These are phyloP conservation scores for Musa troglodytarum DNA, from an alignment of 176 grass and related monocot genomes.

Conservation along the genomic window DNA sequence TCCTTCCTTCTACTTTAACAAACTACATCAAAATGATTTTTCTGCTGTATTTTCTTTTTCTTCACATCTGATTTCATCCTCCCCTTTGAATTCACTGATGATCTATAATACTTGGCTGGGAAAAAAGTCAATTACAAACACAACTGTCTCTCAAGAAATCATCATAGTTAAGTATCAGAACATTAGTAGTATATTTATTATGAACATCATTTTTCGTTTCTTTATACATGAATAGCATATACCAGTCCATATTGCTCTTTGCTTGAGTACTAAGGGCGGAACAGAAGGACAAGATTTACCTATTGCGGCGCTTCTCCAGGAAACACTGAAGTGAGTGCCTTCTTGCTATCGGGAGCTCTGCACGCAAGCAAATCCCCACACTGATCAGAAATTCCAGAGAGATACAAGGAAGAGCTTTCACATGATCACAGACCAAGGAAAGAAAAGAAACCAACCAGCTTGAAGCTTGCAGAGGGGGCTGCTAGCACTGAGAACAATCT, in stretches of 20 bases:
- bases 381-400: neutral
- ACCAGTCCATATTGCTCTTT: neutral
- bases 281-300: constrained; percentile 30
- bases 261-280: neutral
- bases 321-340: constrained; percentile 88
- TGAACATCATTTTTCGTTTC: neutral
- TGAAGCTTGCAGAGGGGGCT: constrained; percentile 69
- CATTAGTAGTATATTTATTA: neutral
- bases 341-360: constrained; percentile 93
- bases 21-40: too few relatives aligned
- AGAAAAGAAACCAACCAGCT: constrained; percentile 43
- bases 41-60: too few relatives aligned
- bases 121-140: neutral
- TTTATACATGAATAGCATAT: neutral
- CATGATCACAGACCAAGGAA: neutral
- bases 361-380: constrained; percentile 1
- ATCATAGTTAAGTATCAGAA: neutral
- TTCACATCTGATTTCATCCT: neutral
- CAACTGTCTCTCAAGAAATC: neutral
- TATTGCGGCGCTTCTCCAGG: constrained; percentile 85
- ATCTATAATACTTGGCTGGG: neutral
- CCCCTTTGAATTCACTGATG: neutral
- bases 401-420: neutral
- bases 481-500: constrained; percentile 31
- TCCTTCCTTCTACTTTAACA: neutral